Evolutionary conservation across 2,329 filamentous ascomycete genomes (phyloP).

Genomic region (Verruconis gallopava): DNA sequence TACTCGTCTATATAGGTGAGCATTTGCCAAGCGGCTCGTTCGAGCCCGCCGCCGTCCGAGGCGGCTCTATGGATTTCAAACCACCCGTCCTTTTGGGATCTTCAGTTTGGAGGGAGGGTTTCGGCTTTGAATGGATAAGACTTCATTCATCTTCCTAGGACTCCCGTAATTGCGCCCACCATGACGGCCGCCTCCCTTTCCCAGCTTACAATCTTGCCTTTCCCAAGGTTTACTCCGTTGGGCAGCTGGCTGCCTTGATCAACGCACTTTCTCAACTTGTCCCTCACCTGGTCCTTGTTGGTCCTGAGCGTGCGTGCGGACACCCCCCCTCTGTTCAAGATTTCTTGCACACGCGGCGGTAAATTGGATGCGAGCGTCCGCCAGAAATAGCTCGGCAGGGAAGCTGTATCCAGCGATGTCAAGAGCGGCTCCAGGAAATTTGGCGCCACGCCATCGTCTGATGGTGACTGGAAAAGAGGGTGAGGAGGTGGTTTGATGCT

Average conservation of each 20-base stretch:
- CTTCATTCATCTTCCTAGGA: too few relatives aligned
- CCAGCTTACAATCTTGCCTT: slow-evolving; percentile 37
- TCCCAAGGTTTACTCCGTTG: slow-evolving; percentile 14
- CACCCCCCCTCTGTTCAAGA: slow-evolving; percentile 69
- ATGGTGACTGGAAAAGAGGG: slow-evolving; percentile 39
- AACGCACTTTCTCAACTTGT: slow-evolving; percentile 74
- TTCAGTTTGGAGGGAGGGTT: too few relatives aligned
- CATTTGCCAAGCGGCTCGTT: too few relatives aligned
- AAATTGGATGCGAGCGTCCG: slow-evolving; percentile 70
- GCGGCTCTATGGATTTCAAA: too few relatives aligned
- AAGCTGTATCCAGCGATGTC: slow-evolving; percentile 70
- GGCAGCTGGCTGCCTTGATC: slow-evolving; percentile 61
- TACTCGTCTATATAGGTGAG: too few relatives aligned
- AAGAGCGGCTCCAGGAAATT: slow-evolving; percentile 63
- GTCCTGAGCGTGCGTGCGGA: slow-evolving; percentile 67
- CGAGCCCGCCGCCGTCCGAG: too few relatives aligned
- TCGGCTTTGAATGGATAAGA: too few relatives aligned
- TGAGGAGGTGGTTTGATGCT: slow-evolving; percentile 55
- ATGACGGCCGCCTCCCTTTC: slow-evolving; percentile 91
- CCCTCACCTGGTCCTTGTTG: slow-evolving; percentile 61
- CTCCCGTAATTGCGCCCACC: slow-evolving; percentile 40
- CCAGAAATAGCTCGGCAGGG: slow-evolving; percentile 87
- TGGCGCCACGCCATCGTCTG: slow-evolving; percentile 13
- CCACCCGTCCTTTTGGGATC: too few relatives aligned
- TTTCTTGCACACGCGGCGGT: slow-evolving; percentile 67